These are phyloP conservation scores for Acanthamoeba sp. DNA, from an alignment of 208 protist species.

Conservation along the genomic window DNA sequence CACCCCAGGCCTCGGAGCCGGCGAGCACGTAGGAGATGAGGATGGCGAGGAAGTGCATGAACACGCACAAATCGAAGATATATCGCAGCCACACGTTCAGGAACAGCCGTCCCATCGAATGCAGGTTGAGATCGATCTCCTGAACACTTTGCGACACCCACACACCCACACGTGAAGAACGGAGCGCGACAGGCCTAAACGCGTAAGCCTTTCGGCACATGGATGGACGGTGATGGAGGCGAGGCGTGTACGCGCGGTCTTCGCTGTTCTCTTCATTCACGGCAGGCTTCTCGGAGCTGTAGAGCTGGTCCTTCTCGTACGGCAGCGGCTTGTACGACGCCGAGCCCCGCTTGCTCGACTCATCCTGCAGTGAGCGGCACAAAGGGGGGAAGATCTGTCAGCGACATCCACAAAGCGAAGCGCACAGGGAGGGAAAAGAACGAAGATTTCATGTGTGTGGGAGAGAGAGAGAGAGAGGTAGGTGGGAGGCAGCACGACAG, in stretches of 20 bases:
- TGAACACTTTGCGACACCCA: neutral
- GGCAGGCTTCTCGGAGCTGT: neutral
- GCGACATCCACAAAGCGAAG: neutral
- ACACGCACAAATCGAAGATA: slow-evolving; percentile 78
- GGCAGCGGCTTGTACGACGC: slow-evolving; percentile 23
- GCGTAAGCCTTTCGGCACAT: neutral
- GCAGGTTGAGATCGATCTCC: slow-evolving; percentile 74
- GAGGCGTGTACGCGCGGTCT: neutral
- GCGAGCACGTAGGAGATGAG: slow-evolving; percentile 86
- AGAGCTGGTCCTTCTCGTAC: slow-evolving; percentile 41
- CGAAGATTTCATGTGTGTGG: no score
- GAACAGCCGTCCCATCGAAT: slow-evolving; percentile 81
- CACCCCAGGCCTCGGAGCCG: slow-evolving; percentile 80
- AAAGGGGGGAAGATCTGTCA: neutral
- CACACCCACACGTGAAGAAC: neutral
- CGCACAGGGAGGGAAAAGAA: no score
- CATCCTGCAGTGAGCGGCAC: neutral
- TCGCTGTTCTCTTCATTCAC: neutral
- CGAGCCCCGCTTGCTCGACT: neutral
- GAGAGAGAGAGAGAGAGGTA: neutral
- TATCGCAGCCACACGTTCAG: slow-evolving; percentile 61
- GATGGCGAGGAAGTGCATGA: slow-evolving; percentile 84
- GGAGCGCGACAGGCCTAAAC: neutral
- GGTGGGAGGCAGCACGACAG: slow-evolving; percentile 1
- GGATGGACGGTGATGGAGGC: neutral